Base-by-base conservation (phyloP, 2,329 filamentous ascomycete species). In the Leptographium lundbergii region DNA sequence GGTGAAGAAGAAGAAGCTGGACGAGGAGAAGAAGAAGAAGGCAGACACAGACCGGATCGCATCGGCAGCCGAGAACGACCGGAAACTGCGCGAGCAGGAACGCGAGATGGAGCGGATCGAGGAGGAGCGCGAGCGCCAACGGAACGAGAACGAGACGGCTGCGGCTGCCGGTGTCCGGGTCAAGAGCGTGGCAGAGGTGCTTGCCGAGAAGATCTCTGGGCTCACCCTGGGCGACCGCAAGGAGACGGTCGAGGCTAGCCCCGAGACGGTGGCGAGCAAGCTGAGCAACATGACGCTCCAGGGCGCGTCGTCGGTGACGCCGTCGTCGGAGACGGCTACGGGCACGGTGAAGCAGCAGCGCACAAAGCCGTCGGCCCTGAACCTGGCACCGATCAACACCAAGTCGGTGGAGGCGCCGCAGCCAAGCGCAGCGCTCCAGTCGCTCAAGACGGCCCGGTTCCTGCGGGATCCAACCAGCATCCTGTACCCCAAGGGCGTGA, bases 401-500 rank as follows among this genome's bases (percentile, higher is more conserved):
- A 95, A 91, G 75, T 78, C 87, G 45, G 83, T 96, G 27, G 92
- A 99, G 75, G 88, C 92, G 57, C 85, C 90, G 57, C 91, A 96
- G 73, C 92, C 92, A 19, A 97, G 90, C 63, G 90, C 94, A 61
- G 92, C 91, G 62, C 87, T 99, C 70, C 91, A 95, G 72, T 88
- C 92, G 10, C 81, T 99, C 63, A 92, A 94, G 75, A 92, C 91
- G 22, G 89, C 94, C 59, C 88, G 91, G 56, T 92, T 95, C 77
- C 78, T 99, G 59, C 83, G 87, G 56, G 84, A 92, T 63, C 84
- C 91, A 64, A 86, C 84, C 68, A 79, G 90, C 62, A 81, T 87
- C 48, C n/a, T 24, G 13, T 99, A 99, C 71, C 92, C 94, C 19
- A 75, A 82, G 4, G 88, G 89, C 58, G 87, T 97, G 70, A 82